A percentile compares a stretch with the other conserved stretches of the same genome.
Evolutionary conservation across 1,284 basidiomycete species (phyloP).

Genomic region (Microbotryum lychnidis-dioicae): DNA sequence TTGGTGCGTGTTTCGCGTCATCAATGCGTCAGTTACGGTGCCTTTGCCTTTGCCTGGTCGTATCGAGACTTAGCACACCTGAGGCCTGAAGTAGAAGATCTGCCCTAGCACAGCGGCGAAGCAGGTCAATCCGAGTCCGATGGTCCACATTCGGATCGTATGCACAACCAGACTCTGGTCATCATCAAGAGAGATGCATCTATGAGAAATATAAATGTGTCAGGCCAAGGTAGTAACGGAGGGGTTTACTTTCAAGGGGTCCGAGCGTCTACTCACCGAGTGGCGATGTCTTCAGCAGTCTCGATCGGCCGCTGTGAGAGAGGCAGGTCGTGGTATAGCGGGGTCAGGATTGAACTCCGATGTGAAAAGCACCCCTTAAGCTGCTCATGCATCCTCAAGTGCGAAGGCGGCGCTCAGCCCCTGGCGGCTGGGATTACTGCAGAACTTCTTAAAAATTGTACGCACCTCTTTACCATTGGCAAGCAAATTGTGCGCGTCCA

Average conservation of each 20-base stretch:
- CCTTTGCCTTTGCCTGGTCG: constrained; percentile 35
- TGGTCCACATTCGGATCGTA: constrained; percentile 13
- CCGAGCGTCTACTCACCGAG: constrained; percentile 6
- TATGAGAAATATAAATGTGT: neutral
- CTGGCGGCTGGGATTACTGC: no score
- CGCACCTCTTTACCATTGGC: constrained; percentile 1
- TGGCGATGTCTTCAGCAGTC: constrained; percentile 29
- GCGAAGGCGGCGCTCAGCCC: neutral
- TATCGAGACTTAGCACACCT: neutral
- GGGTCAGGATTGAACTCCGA: no score
- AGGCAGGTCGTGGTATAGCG: constrained; percentile 35
- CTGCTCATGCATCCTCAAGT: constrained; percentile 34
- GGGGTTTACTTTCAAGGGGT: neutral
- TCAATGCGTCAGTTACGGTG: constrained; percentile 34
- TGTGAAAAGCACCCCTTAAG: constrained; percentile 41
- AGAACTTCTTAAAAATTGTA: no score
- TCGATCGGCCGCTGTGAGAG: constrained; percentile 2
- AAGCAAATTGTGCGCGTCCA: constrained; percentile 1
- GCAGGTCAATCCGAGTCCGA: constrained; percentile 11
- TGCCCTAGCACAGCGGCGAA: constrained; percentile 30
- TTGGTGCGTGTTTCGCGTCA: constrained; percentile 52
- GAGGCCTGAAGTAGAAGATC: constrained; percentile 10
- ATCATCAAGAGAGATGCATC: constrained; percentile 29
- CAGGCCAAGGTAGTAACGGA: neutral
- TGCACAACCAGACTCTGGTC: constrained; percentile 24